Evolutionary conservation across 371 early-diverging fungal genomes (phyloP), one percentile per base, ranked within the genome.

Genomic region (Mortierella sp.): DNA sequence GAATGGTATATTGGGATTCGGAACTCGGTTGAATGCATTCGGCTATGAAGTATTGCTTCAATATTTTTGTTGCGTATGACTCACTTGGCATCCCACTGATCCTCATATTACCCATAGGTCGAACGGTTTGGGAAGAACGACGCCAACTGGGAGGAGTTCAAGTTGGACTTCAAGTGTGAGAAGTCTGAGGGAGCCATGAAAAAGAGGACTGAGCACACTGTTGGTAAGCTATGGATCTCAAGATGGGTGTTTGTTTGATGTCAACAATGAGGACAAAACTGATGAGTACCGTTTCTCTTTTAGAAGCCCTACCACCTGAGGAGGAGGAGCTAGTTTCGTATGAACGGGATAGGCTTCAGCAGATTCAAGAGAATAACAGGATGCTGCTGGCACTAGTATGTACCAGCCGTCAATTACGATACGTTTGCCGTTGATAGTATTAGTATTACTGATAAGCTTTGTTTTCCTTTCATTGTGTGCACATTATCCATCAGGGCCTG

Each of bases 61-160:
- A n/a, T n/a, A n/a, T n/a, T n/a, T n/a, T n/a, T n/a, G n/a, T n/a
- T n/a, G n/a, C n/a, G n/a, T n/a, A n/a, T 15, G 6, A 9, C 5
- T 12, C 23, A 27, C 8, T 11, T 17, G 23, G 6, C 41, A 41
- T 1, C 9, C 15, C 6, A 32, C 4, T n/a, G 44, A 24, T 31
- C 19, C 12, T 7, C 4, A 26, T 19, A n/a, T n/a, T n/a, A n/a
- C n/a, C 15, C n/a, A 41, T 56, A 80, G 78, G 72, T 90, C 1
- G 92, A 95, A 70, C 86, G 95, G 9, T 95, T 95, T 79, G 95
- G 95, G 21, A 84, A 81, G 31, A 93, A 94, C 72, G 88, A 85
- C 24, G 78, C 87, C 39, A 88, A 90, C 49, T 95, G 94, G 94
- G 89, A 93, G 70, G 90, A 92, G 57, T 78, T 93, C 21, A 78